Percentiles rank a stretch among this genome's conserved stretches.
phyloP scores from a whole-genome alignment of 257 asterid species.

The Nicotiana undulata region DNA sequence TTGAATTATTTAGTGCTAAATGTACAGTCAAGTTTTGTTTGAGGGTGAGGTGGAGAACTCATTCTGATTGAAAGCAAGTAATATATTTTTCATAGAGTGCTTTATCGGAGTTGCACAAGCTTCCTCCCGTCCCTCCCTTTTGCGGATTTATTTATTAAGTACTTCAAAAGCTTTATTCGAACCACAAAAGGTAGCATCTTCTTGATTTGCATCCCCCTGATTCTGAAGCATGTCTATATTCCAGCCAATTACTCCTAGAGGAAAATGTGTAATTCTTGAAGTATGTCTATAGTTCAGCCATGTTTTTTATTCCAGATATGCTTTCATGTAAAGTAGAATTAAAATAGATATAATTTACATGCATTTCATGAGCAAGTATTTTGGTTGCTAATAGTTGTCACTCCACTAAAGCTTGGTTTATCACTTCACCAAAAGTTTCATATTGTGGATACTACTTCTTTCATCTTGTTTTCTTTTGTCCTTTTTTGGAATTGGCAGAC shows the following conservation, averaged over 20 bases:
- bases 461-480: background rate
- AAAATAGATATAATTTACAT: background rate
- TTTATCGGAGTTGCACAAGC: too few species aligned
- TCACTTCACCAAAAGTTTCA: background rate
- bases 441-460: background rate
- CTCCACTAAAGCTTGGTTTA: background rate
- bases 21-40: background rate
- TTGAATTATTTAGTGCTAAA: background rate
- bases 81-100: too few species aligned
- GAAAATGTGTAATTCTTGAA: background rate
- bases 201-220: background rate
- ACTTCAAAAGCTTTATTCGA: background rate
- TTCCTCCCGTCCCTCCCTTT: background rate
- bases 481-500: constrained; percentile 33
- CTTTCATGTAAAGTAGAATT: background rate
- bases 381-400: background rate
- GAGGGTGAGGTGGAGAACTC: background rate
- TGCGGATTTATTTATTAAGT: background rate
- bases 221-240: background rate
- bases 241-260: background rate
- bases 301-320: background rate
- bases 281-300: background rate
- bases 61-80: background rate
- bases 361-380: background rate
- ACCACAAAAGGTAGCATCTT: background rate